Evolutionary conservation across 148 eudicot species (phyloP), one percentile per base, ranked within the genome.

Genomic region (Persicaria tinctoria): DNA sequence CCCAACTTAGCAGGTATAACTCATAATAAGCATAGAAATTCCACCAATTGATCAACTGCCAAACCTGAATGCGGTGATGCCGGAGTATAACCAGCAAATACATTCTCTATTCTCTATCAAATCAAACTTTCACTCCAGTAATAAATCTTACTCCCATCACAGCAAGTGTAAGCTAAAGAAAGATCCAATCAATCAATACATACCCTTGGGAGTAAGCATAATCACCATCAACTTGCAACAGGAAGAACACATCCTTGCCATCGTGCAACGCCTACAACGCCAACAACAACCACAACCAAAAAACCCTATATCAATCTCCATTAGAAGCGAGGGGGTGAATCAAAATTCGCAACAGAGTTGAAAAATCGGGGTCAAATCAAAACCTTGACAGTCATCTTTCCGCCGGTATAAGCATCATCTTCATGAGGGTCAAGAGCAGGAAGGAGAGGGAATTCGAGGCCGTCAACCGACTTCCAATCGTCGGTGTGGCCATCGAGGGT

Each of bases 391-490:
- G 78, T 91, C 93, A 93, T 87, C 76, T 86, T 86, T 4, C 96
- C 98, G 46, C 74, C 86, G 23, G 78, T 73, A 56, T 90, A 93
- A 23, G 89, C 88, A 38, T 91, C 82, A 44, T 93, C 98, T 38
- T 74, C 80, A 76, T 93, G 92, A 11, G 98, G 98, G 83, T 93
- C 96, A 72, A 93, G 92, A 73, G 98, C 98, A 48, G 92, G 98
- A 0, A 86, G 86, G 12, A 93, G 87, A 74, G 93, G 66, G 68
- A 89, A 89, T 10, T 91, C 90, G 73, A 82, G 81, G 69, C 92
- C 98, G 68, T 82, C 74, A 46, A 87, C 73, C 32, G 84, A 77
- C 17, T 75, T 72, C 98, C 98, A 93, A 55, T 93, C 98, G 50
- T 90, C 87, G 0, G 89, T 86, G 75, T 83, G 93, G 8, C 96